phyloP scores from a whole-genome alignment of 2,329 filamentous ascomycete species.

The Mycosphaerella arachidis region DNA sequence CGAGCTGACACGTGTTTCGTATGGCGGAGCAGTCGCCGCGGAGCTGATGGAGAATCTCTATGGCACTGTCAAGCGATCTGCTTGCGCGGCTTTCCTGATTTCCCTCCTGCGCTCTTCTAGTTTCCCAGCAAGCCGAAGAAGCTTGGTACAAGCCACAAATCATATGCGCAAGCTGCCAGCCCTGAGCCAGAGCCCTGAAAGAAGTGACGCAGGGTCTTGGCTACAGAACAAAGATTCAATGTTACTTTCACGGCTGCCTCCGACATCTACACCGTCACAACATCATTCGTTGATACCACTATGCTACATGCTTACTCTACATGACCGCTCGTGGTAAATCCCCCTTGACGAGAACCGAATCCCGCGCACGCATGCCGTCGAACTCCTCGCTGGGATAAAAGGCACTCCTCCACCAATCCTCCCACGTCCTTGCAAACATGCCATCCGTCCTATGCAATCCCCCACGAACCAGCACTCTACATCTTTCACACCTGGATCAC shows the following conservation, averaged over 20 bases:
- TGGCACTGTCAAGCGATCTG: neutral
- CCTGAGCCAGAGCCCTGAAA: no score
- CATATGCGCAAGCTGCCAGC: neutral
- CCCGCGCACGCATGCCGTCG: neutral
- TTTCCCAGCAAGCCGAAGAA: neutral
- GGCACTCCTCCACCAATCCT: constrained; percentile 1
- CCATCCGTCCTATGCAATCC: constrained; percentile 1
- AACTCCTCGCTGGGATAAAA: constrained; percentile 9
- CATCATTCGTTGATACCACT: neutral
- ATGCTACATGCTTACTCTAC: neutral
- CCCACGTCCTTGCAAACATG: constrained; percentile 6
- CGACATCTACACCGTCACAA: no score
- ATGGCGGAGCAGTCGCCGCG: neutral
- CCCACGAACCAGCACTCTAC: constrained; percentile 15
- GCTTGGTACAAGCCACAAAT: neutral
- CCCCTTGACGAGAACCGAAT: neutral
- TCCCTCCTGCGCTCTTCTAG: neutral
- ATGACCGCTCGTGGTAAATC: neutral
- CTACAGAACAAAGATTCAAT: neutral
- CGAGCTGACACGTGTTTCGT: neutral
- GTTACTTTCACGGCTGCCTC: no score
- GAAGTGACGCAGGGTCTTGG: neutral
- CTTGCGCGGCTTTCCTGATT: neutral
- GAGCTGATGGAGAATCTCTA: neutral
- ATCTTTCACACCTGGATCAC: constrained; percentile 25